These are phyloP conservation scores for Aspergillus sp. DNA, from an alignment of 2,329 filamentous ascomycete genomes.

Conservation along the genomic window DNA sequence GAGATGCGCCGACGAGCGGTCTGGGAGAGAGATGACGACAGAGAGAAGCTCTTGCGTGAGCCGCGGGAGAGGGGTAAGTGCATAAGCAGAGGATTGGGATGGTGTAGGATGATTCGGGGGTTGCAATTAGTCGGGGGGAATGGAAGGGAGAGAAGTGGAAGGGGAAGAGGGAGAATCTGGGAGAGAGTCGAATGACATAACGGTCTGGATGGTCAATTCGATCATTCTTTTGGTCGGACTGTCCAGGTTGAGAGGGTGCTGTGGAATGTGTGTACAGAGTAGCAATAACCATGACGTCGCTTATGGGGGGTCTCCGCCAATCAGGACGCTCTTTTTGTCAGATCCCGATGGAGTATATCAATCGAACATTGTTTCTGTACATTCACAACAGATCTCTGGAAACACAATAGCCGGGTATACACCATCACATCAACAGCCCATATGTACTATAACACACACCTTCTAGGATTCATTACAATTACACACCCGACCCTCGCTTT, in stretches of 20 bases:
- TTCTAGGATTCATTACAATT: background rate
- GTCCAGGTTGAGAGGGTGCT: background rate
- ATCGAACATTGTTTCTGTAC: too few relatives aligned
- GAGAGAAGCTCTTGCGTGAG: slow-evolving; percentile 14
- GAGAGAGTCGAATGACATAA: background rate
- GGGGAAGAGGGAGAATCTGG: background rate
- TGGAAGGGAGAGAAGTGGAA: background rate
- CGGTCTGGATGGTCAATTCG: too few relatives aligned
- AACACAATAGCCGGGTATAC: too few relatives aligned
- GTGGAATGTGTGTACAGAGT: too few relatives aligned
- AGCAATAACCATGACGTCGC: slow-evolving; percentile 12
- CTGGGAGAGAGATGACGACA: slow-evolving; percentile 5
- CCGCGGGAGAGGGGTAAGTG: slow-evolving; percentile 16
- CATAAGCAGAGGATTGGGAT: slow-evolving; percentile 7
- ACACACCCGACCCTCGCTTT: background rate
- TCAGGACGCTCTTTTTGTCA: slow-evolving; percentile 11
- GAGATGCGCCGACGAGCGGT: background rate
- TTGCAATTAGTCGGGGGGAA: background rate
- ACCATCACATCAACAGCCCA: too few relatives aligned
- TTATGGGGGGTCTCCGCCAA: slow-evolving; percentile 2
- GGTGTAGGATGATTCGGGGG: background rate
- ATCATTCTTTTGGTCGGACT: too few relatives aligned
- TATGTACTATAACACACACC: too few relatives aligned
- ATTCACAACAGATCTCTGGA: too few relatives aligned
- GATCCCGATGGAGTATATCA: background rate